These are phyloP conservation scores for Erodium maritimum DNA, from an alignment of 345 rosid species.

Conservation along the genomic window DNA sequence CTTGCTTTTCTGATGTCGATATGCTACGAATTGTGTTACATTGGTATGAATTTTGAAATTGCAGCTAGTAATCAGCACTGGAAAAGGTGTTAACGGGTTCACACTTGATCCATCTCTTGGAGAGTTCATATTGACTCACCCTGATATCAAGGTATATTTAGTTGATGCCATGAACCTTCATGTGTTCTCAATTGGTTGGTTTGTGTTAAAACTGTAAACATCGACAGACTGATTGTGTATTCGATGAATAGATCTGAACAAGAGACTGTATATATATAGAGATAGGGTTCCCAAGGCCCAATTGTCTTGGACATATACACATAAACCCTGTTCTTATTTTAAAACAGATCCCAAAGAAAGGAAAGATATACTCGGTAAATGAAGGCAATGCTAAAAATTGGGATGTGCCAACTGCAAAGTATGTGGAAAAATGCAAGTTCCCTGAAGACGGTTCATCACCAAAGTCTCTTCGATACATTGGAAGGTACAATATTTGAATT, in stretches of 20 bases:
- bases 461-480: conserved; percentile 83
- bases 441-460: conserved; percentile 81
- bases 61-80: conserved; percentile 91
- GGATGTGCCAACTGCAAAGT: conserved; percentile 92
- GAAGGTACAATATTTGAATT: conserved; percentile 45
- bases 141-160: conserved; percentile 71
- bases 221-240: no score
- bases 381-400: conserved; percentile 98
- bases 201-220: no score
- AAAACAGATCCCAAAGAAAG: conserved; percentile 74
- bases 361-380: conserved; percentile 91
- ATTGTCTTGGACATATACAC: no score
- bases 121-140: conserved; percentile 92
- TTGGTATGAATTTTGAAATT: neutral
- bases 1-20: neutral
- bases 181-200: conserved; percentile 1
- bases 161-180: neutral
- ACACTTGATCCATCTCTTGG: conserved; percentile 98
- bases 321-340: conserved; percentile 2
- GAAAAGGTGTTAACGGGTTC: conserved; percentile 85
- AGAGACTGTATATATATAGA: no score
- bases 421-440: conserved; percentile 89
- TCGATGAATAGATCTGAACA: no score
- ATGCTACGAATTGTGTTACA: conserved; percentile 2
- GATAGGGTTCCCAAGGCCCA: no score